Base-by-base conservation (phyloP, 371 early-diverging fungal species). In the Apophysomyces elegans region DNA sequence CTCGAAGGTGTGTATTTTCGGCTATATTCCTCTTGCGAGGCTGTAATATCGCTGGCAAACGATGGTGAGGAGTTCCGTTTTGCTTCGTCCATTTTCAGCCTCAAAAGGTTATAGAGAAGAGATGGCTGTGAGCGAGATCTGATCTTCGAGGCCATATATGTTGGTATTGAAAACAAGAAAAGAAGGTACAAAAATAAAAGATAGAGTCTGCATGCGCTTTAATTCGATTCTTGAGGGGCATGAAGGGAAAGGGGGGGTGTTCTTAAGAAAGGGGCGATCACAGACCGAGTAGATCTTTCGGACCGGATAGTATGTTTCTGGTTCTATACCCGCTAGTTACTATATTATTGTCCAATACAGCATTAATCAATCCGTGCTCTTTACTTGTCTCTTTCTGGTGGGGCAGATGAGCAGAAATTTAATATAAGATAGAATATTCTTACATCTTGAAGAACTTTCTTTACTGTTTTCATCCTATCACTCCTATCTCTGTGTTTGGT, bases 11-110 rank as follows among this genome's bases (percentile, higher is more conserved):
- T 45, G 45, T 16, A 44, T 45, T 61, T 61, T 43, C 21, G 43
- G 18, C 26, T 43, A 16, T 61, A 18, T 26, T 38, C 4, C 11
- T 7, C 21, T 26, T 41, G 41, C 5, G 61, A 39, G 5, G 66
- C 39, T 6, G 67, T 71, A 1, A 59, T 67, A 26, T 63, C 71
- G 45, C 71, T 71, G 11, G 71, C 61, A 16, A 66, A 71, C 26
- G 71, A 66, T 6, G 64, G 37, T 8, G 62, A 56, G 11, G 66
- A 59, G 37, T 62, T 65, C 47, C 66, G 59, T 66, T 54, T 71
- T 14, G 66, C 32, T 46, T 62, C 66, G 35, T 66, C 38, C 60
- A 63, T 59, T 36, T 37, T 62, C 7, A 62, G 47, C 16, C 16
- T 45, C 16, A 45, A 11, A 45, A 45, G 46, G 16, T 18, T 18